Evolutionary conservation across 768 basidiomycete species (phyloP), one percentile per base, ranked within the genome.

Genomic region (Tulasnella sp.): DNA sequence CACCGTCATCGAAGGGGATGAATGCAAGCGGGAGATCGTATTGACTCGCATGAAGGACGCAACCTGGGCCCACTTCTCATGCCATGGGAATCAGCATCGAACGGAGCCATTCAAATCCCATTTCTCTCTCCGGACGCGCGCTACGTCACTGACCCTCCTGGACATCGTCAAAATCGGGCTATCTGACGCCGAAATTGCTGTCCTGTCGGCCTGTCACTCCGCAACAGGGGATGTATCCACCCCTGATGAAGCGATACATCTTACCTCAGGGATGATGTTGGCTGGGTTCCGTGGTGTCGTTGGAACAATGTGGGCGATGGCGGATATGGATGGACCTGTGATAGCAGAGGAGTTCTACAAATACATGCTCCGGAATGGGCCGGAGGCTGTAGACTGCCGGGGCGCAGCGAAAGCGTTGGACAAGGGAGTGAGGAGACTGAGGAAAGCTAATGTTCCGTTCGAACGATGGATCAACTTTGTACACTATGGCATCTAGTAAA

Each of bases 261-360:
- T 52, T 34, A 49, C 59, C 24, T 49, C 59, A n/a, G 59, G 34
- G 22, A 11, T 60, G 51, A 48, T 52, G 50, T 51, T 60, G 3
- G 49, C 49, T 11, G 56, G 56, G 10, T 58, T 58, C 46, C 44
- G 48, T n/a, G 48, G 56, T 22, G 56, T 58, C 12, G 22, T 60
- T 15, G 59, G 49, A n/a, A 60, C 59, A 21, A 60, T 50, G 44
- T 60, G 51, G 49, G 29, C 21, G 19, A 60, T 60, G 59, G 49
- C 24, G n/a, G 59, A 60, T 24, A 43, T 30, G 38, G 49, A 60
- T 38, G 59, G 59, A 29, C 59, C 59, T 3, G 38, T 41, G 29
- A 25, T 60, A 8, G 59, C 59, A 4, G 25, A 27, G 22, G 59
- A 50, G 25, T 50, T 60, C 49, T 60, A 60, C 34, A 50, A 53